A percentile compares a stretch with the other conserved stretches of the same genome.
Evolutionary conservation across 306 rosid species (phyloP).

Genomic region (Parietaria judaica): DNA sequence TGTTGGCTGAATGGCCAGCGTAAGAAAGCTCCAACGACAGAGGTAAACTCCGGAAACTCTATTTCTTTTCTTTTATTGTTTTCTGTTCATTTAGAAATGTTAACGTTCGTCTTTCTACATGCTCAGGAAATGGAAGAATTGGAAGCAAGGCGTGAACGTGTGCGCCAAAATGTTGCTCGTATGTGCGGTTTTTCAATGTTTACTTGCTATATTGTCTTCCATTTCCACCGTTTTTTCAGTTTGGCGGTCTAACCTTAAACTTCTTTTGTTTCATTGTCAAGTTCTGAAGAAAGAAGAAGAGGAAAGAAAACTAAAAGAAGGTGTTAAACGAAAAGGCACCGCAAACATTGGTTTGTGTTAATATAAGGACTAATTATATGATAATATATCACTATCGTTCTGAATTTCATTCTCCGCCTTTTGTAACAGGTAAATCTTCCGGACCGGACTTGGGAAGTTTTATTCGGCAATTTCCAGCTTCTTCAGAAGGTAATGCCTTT

Average conservation of each 20-base stretch:
- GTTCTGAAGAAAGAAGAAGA: slow-evolving; percentile 90
- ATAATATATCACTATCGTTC: background rate
- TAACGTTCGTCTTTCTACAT: background rate
- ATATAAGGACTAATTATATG: background rate
- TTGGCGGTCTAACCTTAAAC: slow-evolving; percentile 10
- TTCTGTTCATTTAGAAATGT: background rate
- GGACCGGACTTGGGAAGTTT: slow-evolving; percentile 86
- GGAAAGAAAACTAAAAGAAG: slow-evolving; percentile 65
- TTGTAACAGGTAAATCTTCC: slow-evolving; percentile 38
- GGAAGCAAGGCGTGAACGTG: slow-evolving; percentile 81
- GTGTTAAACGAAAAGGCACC: slow-evolving; percentile 34
- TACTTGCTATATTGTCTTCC: background rate
- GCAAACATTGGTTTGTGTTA: slow-evolving; percentile 37
- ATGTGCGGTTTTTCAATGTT: slow-evolving; percentile 27
- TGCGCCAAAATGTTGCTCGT: slow-evolving; percentile 81
- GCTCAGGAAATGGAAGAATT: slow-evolving; percentile 70
- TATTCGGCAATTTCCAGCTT: slow-evolving; percentile 56
- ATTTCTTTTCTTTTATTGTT: background rate
- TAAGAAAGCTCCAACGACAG: slow-evolving; percentile 78
- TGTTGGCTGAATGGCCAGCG: slow-evolving; percentile 99
- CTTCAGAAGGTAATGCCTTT: slow-evolving; percentile 54
- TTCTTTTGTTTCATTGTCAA: slow-evolving; percentile 21
- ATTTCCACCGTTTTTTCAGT: background rate
- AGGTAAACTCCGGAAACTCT: slow-evolving; percentile 40
- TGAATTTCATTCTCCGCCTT: slow-evolving; percentile 11